A percentile compares a stretch with the other conserved stretches of the same genome.
Evolutionary conservation across 2,329 filamentous ascomycete genomes (phyloP).

Genomic region (Dryadomyces quercivorus): DNA sequence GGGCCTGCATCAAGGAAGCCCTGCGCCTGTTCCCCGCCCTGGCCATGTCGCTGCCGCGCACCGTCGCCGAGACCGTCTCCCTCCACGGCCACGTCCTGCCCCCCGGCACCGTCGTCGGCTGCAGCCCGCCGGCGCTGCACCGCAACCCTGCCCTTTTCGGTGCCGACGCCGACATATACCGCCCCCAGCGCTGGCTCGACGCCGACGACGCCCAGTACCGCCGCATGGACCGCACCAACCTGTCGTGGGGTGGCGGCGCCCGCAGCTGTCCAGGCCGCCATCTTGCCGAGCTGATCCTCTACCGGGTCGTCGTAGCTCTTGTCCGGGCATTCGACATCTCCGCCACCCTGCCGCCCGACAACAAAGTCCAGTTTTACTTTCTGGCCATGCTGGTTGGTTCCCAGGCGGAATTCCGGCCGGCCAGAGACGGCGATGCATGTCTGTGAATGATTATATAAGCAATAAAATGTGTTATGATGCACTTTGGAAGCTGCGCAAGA

Average conservation of each 20-base stretch:
- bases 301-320: slow-evolving; percentile 29
- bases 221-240: slow-evolving; percentile 33
- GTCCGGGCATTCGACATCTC: slow-evolving; percentile 32
- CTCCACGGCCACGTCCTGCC: slow-evolving; percentile 30
- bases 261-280: slow-evolving; percentile 38
- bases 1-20: slow-evolving; percentile 36
- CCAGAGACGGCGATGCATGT: neutral
- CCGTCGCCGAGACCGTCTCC: slow-evolving; percentile 20
- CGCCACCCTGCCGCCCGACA: slow-evolving; percentile 24
- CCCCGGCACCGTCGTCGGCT: slow-evolving; percentile 34
- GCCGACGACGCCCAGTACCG: slow-evolving; percentile 16
- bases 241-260: slow-evolving; percentile 40
- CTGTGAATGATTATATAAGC: too few relatives aligned
- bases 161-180: slow-evolving; percentile 26
- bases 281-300: slow-evolving; percentile 36
- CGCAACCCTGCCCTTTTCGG: slow-evolving; percentile 38
- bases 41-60: slow-evolving; percentile 37
- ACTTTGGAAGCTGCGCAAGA: too few relatives aligned
- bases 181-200: slow-evolving; percentile 35
- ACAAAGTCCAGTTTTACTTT: slow-evolving; percentile 33
- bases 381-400: slow-evolving; percentile 39
- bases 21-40: slow-evolving; percentile 39
- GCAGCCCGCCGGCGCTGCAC: slow-evolving; percentile 37
- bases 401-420: slow-evolving; percentile 23
- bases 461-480: too few relatives aligned